Base-by-base conservation (phyloP, 2,329 filamentous ascomycete species). In the Stemphylium lycopersici region DNA sequence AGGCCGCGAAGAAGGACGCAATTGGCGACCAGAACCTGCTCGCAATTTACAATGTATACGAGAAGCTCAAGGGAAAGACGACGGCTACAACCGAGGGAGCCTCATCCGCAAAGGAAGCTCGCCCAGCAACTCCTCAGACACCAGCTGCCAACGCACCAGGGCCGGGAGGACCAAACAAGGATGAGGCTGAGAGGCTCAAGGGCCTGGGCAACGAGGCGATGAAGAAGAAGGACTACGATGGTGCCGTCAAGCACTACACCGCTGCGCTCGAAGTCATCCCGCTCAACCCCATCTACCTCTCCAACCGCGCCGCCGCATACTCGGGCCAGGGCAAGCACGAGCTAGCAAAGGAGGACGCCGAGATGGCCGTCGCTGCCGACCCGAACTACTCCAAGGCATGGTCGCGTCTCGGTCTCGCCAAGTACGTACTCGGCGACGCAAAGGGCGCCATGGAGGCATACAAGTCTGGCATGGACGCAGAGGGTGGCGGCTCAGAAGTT, bases 331-430 rank as follows among this genome's bases (percentile, higher is more conserved):
- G 87, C 66, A 88, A 96, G 78, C 93, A 98, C 80, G 86, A 89
- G 58, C 87, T 90, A 59, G 95, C 95, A 11, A 87, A 86, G 67
- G 83, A 88, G 58, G 95, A 99, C 76, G 95, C 95, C 41, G 93
- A 98, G 80, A 85, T 95, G 62, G 95, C 95, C 50, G 90, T 95
- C 51, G 85, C 86, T 52, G 84, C 92, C 49, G 95, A 99, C 76
- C 91, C 95, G 11, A 87, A 87, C 74, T 99, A 98, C 82, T 96
- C 93, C 63, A 98, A 99, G 81, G 95, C 92, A 13, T 99, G 95
- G 95, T 95, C 90, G 66, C 86, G 95, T 58, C 84, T 99, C 16
- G 95, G 95, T 16, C 87, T 98, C 34, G 95, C 95, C 38, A 86
- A 89, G 58, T 99, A 93, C 77, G 93, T 93, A 13, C 85, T 97